Evolutionary conservation across 306 rosid species (phyloP).

Genomic region (Medicago arabica): DNA sequence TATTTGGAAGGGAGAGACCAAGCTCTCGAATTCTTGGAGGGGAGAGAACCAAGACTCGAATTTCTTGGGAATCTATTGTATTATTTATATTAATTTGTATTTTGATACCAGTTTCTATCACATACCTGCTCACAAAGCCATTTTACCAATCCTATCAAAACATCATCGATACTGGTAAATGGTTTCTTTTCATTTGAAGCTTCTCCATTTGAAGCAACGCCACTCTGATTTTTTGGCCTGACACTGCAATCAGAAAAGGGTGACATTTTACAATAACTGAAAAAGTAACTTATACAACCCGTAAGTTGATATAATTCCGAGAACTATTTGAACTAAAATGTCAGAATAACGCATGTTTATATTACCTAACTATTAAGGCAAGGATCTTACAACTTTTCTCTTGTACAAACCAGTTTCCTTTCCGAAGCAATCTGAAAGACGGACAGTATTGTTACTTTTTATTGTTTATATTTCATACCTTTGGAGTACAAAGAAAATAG

Average conservation of each 20-base stretch:
- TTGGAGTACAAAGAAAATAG: conserved; percentile 7
- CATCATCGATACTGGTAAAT: conserved; percentile 73
- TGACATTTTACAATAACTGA: conserved; percentile 28
- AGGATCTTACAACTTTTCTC: conserved; percentile 98
- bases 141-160: conserved; percentile 85
- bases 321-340: conserved; percentile 27
- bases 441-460: conserved; percentile 29
- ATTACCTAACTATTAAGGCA: conserved; percentile 81
- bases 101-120: no score
- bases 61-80: no score
- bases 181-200: conserved; percentile 75
- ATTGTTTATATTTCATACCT: conserved; percentile 22
- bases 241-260: conserved; percentile 57
- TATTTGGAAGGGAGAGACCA: no score
- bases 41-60: no score
- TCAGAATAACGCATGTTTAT: conserved; percentile 18
- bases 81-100: no score
- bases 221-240: conserved; percentile 73
- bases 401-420: conserved; percentile 93
- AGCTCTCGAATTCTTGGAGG: no score
- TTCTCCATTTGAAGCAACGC: conserved; percentile 63
- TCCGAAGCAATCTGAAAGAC: conserved; percentile 92
- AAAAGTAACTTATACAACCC: conserved; percentile 21
- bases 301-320: conserved; percentile 30
- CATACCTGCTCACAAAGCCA: conserved; percentile 99